Evolutionary conservation across 441 rosid genomes (phyloP).

Genomic region (Eruca vesicaria): DNA sequence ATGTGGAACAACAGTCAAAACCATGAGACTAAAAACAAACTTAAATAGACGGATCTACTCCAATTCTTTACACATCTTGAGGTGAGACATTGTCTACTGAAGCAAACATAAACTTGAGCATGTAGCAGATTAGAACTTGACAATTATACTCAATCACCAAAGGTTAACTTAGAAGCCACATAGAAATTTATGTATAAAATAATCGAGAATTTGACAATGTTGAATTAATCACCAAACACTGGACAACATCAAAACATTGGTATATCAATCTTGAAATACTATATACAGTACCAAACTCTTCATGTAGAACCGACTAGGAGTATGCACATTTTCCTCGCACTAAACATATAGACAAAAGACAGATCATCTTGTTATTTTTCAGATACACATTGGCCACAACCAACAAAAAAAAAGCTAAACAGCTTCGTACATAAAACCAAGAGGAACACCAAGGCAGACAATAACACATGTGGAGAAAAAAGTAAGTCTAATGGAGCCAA

Average conservation of each 20-base stretch:
- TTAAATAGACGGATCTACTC: neutral
- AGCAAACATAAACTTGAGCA: neutral
- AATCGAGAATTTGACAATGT: neutral
- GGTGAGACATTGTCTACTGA: neutral
- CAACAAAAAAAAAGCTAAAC: neutral
- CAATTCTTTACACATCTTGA: neutral
- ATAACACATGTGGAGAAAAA: conserved; percentile 13
- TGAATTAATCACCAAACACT: neutral
- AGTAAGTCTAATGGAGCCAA: conserved; percentile 7
- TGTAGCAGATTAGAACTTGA: neutral
- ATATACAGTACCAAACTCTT: neutral
- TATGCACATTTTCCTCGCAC: neutral
- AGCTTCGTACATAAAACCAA: conserved; percentile 17
- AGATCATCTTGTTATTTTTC: conserved; percentile 18
- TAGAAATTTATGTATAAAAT: neutral
- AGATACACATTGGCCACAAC: conserved; percentile 25
- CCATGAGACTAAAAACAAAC: conserved; percentile 3
- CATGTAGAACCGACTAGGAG: neutral
- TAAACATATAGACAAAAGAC: conserved; percentile 12
- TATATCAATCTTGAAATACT: neutral
- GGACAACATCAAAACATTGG: neutral
- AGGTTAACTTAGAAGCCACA: neutral
- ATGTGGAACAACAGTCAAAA: conserved; percentile 19
- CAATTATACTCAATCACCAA: neutral
- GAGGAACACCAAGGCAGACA: conserved; percentile 27